phyloP scores from a whole-genome alignment of 129 eudicot species.

The Arctium minus region DNA sequence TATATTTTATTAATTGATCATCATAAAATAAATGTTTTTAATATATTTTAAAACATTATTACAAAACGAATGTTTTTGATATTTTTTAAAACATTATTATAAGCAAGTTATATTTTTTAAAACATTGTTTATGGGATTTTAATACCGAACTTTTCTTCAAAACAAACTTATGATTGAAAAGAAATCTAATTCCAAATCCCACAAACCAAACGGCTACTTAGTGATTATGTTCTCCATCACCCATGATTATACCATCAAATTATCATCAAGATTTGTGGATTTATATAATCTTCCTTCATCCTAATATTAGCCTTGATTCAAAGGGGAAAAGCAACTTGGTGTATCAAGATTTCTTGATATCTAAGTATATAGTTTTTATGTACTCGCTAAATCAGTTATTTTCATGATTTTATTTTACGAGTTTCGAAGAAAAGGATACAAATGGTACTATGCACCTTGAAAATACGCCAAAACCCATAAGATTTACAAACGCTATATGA shows the following conservation, averaged over 20 bases:
- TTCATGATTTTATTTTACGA: neutral
- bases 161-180: neutral
- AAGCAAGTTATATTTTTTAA: too few species aligned
- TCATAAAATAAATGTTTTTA: neutral
- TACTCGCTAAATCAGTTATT: neutral
- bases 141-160: neutral
- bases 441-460: neutral
- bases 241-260: constrained; percentile 4
- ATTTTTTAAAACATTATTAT: too few species aligned
- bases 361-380: neutral
- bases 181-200: neutral
- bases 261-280: constrained; percentile 10
- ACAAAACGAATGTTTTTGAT: neutral
- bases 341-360: neutral
- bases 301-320: neutral
- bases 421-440: too few species aligned
- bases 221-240: neutral
- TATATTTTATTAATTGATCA: neutral
- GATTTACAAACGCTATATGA: neutral
- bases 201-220: neutral
- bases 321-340: neutral
- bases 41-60: too few species aligned
- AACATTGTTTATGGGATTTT: neutral
- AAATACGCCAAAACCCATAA: neutral
- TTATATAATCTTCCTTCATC: neutral